Conservation (phyloP, 1,284 basidiomycete genomes). For the Ganoderma meredithae region DNA sequence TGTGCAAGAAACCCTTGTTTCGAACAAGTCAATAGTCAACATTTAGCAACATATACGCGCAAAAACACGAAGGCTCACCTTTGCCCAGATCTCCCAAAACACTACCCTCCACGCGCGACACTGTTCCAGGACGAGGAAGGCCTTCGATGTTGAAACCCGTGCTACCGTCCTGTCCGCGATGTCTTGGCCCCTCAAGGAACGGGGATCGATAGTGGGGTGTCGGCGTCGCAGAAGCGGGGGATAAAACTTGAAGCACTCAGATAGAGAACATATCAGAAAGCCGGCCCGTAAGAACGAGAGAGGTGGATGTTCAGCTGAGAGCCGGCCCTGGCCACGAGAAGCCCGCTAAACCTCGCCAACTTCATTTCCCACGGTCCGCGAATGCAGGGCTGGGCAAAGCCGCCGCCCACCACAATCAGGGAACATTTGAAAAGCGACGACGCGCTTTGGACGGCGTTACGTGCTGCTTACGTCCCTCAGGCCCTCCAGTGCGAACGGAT, state of each 20-base stretch:
- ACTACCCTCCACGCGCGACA: neutral
- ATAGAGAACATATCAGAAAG: constrained; percentile 2
- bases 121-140: neutral
- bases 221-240: neutral
- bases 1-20: neutral
- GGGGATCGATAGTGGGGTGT: neutral
- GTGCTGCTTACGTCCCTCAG: no score
- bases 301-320: constrained; percentile 10
- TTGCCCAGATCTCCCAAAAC: neutral
- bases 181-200: neutral
- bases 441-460: no score
- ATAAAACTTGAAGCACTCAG: neutral
- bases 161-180: neutral
- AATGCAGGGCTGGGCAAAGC: neutral
- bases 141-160: neutral
- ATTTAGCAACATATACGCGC: neutral
- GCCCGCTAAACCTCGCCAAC: neutral
- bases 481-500: no score
- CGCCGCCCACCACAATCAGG: no score
- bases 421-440: no score
- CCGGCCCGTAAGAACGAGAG: constrained; percentile 3
- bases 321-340: constrained; percentile 15
- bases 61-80: neutral
- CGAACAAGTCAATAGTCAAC: neutral
- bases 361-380: neutral